Conservation (phyloP, 805 yeast genomes). For the Grigorovia jiainica region DNA sequence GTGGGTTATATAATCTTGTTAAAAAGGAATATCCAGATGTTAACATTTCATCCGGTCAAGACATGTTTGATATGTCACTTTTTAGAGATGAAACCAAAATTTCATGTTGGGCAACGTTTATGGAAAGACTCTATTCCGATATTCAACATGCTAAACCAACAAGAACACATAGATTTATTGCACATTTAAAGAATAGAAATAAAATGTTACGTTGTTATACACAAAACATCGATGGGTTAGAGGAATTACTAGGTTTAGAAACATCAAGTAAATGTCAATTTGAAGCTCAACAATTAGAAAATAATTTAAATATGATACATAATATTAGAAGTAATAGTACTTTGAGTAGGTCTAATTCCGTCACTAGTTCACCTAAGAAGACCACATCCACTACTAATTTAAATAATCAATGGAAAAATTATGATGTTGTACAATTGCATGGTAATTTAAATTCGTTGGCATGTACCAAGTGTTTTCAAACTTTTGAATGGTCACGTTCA, state of each 20-base stretch:
- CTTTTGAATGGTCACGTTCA: conserved; percentile 52
- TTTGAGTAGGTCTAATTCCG: not conserved
- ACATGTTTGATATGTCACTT: conserved; percentile 77
- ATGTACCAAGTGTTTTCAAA: conserved; percentile 61
- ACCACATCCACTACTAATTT: conserved; percentile 7
- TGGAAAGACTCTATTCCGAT: conserved; percentile 66
- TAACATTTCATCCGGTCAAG: conserved; percentile 68
- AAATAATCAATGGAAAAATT: conserved; percentile 42
- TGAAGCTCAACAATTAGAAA: not conserved
- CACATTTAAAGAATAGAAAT: conserved; percentile 45
- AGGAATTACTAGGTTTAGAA: conserved; percentile 51
- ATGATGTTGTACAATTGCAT: conserved; percentile 81
- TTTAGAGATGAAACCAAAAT: conserved; percentile 62
- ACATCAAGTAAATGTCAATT: conserved; percentile 37
- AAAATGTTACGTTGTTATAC: conserved; percentile 82
- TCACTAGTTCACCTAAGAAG: not conserved
- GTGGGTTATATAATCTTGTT: conserved; percentile 73
- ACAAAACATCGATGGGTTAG: conserved; percentile 89
- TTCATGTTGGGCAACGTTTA: conserved; percentile 74
- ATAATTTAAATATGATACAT: too few relatives aligned
- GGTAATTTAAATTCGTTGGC: conserved; percentile 73
- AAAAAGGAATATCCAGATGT: conserved; percentile 49
- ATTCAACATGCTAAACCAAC: conserved; percentile 70
- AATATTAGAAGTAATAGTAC: not conserved
- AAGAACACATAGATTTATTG: conserved; percentile 68